Evolutionary conservation across 1,284 basidiomycete genomes (phyloP), one percentile per base, ranked within the genome.

Genomic region (Tilletia caries): DNA sequence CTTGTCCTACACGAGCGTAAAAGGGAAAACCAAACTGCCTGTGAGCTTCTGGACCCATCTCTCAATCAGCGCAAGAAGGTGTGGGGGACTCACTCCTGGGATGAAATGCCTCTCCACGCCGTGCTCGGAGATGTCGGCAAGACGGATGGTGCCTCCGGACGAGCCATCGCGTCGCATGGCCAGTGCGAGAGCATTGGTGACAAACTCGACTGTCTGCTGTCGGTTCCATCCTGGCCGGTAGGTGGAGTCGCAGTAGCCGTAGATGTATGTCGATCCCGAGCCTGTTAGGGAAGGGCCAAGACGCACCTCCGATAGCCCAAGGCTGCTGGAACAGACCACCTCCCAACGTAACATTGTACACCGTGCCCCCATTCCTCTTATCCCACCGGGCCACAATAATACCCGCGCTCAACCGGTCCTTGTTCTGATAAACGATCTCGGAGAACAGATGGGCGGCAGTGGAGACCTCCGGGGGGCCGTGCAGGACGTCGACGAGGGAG

Each of bases 371-470:
- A 62, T 86, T 86, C 77, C 93, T 89, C 83, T 90, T 91, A 85
- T 99, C 95, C 94, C 95, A 99, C 0, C 95, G 96, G 18, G 92
- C 95, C 29, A 98, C 94, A 79, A 99, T 98, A 99, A n/a, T n/a
- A n/a, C n/a, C n/a, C n/a, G n/a, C n/a, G n/a, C n/a, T n/a, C n/a
- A n/a, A n/a, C n/a, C n/a, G n/a, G n/a, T n/a, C n/a, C n/a, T n/a
- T n/a, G n/a, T n/a, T n/a, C n/a, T n/a, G n/a, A n/a, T n/a, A n/a
- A 84, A 94, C 95, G 66, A 98, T 78, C 72, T 88, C 89, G 84
- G 98, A 91, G 86, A 98, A 96, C 72, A 92, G 76, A 10, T 89
- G 88, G 0, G 94, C 93, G 0, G 93, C 91, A 12, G 89, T 89
- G 72, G 91, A 88, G 1, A 97, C 93, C 3, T 92, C 86, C 1